Percentiles rank a stretch among this genome's conserved stretches.
phyloP scores from a whole-genome alignment of 148 eudicot genomes.

The Dysphania ambrosioides region DNA sequence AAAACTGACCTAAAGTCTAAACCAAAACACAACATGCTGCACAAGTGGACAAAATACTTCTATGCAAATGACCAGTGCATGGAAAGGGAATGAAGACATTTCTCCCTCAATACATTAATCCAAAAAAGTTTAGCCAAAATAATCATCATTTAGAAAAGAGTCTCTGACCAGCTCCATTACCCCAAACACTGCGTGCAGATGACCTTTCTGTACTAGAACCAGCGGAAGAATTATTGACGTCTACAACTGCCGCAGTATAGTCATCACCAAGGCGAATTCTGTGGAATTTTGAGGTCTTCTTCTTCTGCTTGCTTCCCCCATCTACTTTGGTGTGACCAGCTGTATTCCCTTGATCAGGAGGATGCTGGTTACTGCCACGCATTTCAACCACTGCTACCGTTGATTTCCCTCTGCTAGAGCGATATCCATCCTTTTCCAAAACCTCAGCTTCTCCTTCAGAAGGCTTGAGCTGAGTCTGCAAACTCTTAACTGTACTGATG shows the following conservation, averaged over 20 bases:
- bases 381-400: conserved; percentile 26
- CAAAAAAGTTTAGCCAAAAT: neutral
- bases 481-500: conserved; percentile 55
- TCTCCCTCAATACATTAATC: neutral
- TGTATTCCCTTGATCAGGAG: conserved; percentile 7
- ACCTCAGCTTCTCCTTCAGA: conserved; percentile 71
- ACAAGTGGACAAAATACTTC: conserved; percentile 10
- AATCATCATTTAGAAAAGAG: conserved; percentile 41
- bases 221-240: conserved; percentile 38
- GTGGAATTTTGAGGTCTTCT: conserved; percentile 86
- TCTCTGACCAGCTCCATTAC: conserved; percentile 69
- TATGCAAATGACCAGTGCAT: neutral
- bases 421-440: conserved; percentile 76
- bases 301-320: conserved; percentile 51
- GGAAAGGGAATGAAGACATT: neutral
- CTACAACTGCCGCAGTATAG: conserved; percentile 51
- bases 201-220: conserved; percentile 42
- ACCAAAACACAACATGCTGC: conserved; percentile 19
- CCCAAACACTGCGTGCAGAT: conserved; percentile 73
- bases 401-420: conserved; percentile 53
- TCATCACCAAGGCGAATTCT: conserved; percentile 70
- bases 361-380: conserved; percentile 17
- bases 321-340: conserved; percentile 31
- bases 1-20: neutral
- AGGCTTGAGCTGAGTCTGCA: conserved; percentile 62